Conservation (phyloP, 2,329 filamentous ascomycete genomes). For the Botrytis sinoallii region DNA sequence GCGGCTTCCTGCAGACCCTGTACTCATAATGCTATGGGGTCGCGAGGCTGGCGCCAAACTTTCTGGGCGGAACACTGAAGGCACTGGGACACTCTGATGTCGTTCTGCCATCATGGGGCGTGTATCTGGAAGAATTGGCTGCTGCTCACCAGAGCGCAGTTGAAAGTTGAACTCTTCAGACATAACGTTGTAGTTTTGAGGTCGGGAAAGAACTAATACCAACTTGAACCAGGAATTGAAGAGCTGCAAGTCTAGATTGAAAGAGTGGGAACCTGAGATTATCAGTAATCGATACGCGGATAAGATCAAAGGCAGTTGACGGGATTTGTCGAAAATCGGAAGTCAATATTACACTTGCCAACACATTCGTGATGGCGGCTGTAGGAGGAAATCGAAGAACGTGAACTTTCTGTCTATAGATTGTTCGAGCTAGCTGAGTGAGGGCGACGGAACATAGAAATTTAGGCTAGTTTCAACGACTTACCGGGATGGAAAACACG, state of each 20-base stretch:
- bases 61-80: not conserved
- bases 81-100: slow-evolving; percentile 12
- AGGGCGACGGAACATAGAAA: not conserved
- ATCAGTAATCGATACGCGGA: not conserved
- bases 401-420: not conserved
- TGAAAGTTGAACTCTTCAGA: slow-evolving; percentile 18
- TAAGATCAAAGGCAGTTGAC: not conserved
- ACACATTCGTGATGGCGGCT: not conserved
- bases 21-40: slow-evolving; percentile 23
- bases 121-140: not conserved
- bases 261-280: not conserved
- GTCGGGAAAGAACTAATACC: too few species aligned
- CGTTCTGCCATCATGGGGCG: slow-evolving; percentile 23
- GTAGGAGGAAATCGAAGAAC: not conserved
- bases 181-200: slow-evolving; percentile 1
- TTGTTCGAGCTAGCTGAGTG: slow-evolving; percentile 3
- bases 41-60: slow-evolving; percentile 4
- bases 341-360: slow-evolving; percentile 18
- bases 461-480: not conserved
- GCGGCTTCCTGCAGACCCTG: slow-evolving; percentile 20
- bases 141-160: not conserved
- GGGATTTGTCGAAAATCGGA: not conserved
- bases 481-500: not conserved
- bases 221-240: not conserved
- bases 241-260: not conserved